Evolutionary conservation across 2,329 filamentous ascomycete genomes (phyloP).

Genomic region (Botrytis deweyae): DNA sequence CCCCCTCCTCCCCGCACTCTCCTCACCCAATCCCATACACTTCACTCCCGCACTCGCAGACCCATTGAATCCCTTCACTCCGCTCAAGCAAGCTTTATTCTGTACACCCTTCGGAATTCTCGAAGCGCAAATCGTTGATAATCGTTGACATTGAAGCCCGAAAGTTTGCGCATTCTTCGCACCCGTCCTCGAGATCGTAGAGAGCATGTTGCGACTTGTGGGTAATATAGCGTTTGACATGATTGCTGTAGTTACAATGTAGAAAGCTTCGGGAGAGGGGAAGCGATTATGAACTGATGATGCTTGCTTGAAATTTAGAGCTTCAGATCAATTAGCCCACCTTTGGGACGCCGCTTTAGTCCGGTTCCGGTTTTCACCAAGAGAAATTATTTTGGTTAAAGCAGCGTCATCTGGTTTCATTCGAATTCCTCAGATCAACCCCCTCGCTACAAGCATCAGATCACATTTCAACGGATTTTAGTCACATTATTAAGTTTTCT

Average conservation of each 20-base stretch:
- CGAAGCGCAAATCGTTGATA: slow-evolving; percentile 19
- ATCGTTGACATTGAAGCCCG: slow-evolving; percentile 24
- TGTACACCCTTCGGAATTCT: neutral
- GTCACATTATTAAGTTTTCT: neutral
- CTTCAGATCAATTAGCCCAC: neutral
- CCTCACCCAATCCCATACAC: neutral
- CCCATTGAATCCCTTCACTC: neutral
- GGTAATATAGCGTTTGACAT: slow-evolving; percentile 4
- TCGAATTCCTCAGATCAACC: slow-evolving; percentile 3
- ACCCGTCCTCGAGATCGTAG: neutral
- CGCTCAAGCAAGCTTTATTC: neutral
- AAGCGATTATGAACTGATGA: neutral
- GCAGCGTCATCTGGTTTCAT: neutral
- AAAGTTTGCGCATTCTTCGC: slow-evolving; percentile 13
- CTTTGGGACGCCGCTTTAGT: neutral
- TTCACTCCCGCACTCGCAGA: neutral
- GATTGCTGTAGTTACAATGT: neutral
- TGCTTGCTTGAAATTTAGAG: slow-evolving; percentile 10
- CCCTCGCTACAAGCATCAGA: slow-evolving; percentile 10
- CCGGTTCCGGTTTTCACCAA: no score
- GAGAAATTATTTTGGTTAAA: neutral
- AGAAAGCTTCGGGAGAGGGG: neutral
- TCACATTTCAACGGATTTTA: neutral
- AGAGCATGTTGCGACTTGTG: neutral
- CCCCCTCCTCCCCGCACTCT: neutral